phyloP scores from a whole-genome alignment of 179 eudicot species.

The Camellia oleifera region DNA sequence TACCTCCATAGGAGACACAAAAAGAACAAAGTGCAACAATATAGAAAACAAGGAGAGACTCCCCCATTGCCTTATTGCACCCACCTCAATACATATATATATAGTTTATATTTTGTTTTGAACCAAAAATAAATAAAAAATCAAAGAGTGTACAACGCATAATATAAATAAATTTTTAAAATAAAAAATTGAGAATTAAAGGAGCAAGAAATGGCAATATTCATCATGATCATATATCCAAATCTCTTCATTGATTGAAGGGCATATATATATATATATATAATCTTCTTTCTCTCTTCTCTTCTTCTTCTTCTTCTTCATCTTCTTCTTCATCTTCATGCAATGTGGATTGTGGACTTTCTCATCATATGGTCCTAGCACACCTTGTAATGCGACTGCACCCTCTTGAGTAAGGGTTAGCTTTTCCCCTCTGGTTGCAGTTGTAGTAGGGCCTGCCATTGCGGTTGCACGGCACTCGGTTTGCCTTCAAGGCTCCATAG shows the following conservation, averaged over 20 bases:
- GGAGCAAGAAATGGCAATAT: too few species aligned
- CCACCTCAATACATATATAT: neutral
- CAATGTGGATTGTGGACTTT: too few species aligned
- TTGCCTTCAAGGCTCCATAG: constrained; percentile 17
- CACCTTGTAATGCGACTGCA: constrained; percentile 26
- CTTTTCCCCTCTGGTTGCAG: constrained; percentile 21
- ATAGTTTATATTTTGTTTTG: neutral
- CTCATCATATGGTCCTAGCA: constrained; percentile 9
- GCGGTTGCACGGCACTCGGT: constrained; percentile 17
- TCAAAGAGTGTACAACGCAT: too few species aligned
- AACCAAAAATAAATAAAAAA: too few species aligned
- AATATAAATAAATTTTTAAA: too few species aligned
- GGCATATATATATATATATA: too few species aligned
- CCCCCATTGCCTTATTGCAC: neutral
- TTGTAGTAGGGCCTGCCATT: constrained; percentile 26
- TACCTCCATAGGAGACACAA: neutral
- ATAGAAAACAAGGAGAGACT: neutral
- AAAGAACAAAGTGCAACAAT: constrained; percentile 3
- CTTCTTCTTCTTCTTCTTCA: neutral
- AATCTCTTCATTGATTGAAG: neutral
- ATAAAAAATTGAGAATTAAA: too few species aligned
- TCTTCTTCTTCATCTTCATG: neutral
- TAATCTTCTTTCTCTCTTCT: neutral
- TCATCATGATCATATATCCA: neutral
- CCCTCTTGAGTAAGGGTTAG: constrained; percentile 23